Conservation (phyloP, 768 basidiomycete genomes). For the Podaxis mareebaensis region DNA sequence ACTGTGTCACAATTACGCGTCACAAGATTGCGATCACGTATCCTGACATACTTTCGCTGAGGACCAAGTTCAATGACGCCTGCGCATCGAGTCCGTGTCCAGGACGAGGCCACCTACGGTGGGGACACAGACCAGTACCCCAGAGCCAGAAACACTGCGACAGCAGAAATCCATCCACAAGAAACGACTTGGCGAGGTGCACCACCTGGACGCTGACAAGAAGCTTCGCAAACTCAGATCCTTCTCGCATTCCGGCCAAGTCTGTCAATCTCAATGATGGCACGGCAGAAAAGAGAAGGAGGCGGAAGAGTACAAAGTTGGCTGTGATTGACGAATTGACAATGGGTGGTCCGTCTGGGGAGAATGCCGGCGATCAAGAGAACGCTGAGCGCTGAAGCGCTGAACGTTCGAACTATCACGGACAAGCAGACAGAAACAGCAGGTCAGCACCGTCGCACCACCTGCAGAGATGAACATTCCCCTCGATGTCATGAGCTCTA, state of each 20-base stretch:
- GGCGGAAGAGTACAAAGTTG: slow-evolving; percentile 77
- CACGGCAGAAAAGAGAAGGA: slow-evolving; percentile 79
- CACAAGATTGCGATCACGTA: too few species aligned
- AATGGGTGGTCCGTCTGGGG: slow-evolving; percentile 56
- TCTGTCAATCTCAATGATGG: slow-evolving; percentile 77
- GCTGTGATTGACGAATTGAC: slow-evolving; percentile 50
- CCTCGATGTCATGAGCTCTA: slow-evolving; percentile 85
- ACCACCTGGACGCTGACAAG: slow-evolving; percentile 45
- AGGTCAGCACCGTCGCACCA: slow-evolving; percentile 61
- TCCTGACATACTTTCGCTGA: too few species aligned
- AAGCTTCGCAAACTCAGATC: slow-evolving; percentile 37
- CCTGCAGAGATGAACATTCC: slow-evolving; percentile 62
- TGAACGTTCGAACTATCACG: slow-evolving; percentile 34
- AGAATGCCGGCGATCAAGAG: slow-evolving; percentile 38
- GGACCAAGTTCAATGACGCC: slow-evolving; percentile 2
- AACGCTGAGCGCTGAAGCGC: slow-evolving; percentile 30
- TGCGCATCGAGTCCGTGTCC: slow-evolving; percentile 40
- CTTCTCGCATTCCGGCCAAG: slow-evolving; percentile 40
- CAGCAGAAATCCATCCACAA: slow-evolving; percentile 41
- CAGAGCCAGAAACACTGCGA: slow-evolving; percentile 29
- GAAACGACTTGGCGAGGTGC: slow-evolving; percentile 63
- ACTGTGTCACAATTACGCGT: too few species aligned
- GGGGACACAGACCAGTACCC: too few species aligned
- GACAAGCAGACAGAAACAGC: slow-evolving; percentile 58
- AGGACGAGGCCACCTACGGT: slow-evolving; percentile 18